These are phyloP conservation scores for Neostapfia colusana DNA, from an alignment of 176 grass and related monocot species.

Conservation along the genomic window DNA sequence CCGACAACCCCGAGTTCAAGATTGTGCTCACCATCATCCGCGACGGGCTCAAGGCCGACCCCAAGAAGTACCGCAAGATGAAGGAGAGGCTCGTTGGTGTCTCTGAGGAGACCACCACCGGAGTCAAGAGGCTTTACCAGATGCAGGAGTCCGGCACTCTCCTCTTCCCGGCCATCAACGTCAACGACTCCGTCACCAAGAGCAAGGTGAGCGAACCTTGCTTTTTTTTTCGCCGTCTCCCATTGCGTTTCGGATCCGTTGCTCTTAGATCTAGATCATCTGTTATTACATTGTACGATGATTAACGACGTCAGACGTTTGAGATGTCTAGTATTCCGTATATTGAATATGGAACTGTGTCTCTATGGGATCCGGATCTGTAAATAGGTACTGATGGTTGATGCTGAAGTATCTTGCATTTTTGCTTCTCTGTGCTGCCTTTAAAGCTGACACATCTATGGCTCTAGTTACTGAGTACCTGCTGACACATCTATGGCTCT, in stretches of 20 bases:
- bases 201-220: slow-evolving; percentile 63
- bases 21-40: slow-evolving; percentile 82
- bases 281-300: no score
- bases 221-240: background rate
- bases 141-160: slow-evolving; percentile 71
- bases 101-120: slow-evolving; percentile 95
- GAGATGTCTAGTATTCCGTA: no score
- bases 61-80: slow-evolving; percentile 88
- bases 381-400: background rate
- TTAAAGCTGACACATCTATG: background rate
- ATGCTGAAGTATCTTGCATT: background rate
- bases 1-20: slow-evolving; percentile 96
- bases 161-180: slow-evolving; percentile 90
- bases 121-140: slow-evolving; percentile 84
- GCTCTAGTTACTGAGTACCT: background rate
- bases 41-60: slow-evolving; percentile 73
- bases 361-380: background rate
- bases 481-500: background rate
- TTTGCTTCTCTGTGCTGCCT: background rate
- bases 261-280: background rate
- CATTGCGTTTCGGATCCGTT: slow-evolving; percentile 30
- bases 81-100: slow-evolving; percentile 87
- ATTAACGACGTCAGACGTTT: no score
- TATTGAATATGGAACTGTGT: slow-evolving; percentile 1
- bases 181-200: slow-evolving; percentile 95